phyloP scores from a whole-genome alignment of 2,329 filamentous ascomycete species.

The Colletotrichum sp. region DNA sequence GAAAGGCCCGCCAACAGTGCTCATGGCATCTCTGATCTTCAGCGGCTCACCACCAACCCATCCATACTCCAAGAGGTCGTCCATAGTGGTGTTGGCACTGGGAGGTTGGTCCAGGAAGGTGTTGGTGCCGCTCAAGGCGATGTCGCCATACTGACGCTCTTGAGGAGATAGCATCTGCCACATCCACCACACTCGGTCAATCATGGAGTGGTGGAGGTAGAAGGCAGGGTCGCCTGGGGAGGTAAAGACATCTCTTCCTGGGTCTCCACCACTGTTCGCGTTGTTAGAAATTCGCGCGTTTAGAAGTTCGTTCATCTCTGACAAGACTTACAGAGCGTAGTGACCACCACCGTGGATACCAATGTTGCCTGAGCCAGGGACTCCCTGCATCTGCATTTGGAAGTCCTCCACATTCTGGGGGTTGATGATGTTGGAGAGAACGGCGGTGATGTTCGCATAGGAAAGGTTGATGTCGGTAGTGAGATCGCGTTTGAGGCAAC shows the following conservation, averaged over 20 bases:
- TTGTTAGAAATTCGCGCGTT: background rate
- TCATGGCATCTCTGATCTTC: constrained; percentile 30
- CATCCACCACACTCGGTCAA: constrained; percentile 27
- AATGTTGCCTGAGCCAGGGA: constrained; percentile 30
- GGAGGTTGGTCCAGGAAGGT: constrained; percentile 6
- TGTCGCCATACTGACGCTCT: constrained; percentile 24
- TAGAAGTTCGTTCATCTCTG: accelerated
- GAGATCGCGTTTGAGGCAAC: constrained; percentile 45
- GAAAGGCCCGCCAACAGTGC: constrained; percentile 30
- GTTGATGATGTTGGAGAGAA: constrained; percentile 41
- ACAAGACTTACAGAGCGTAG: background rate
- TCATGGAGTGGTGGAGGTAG: constrained; percentile 36
- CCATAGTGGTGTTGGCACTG: constrained; percentile 13
- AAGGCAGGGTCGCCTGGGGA: constrained; percentile 42
- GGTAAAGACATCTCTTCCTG: constrained; percentile 42
- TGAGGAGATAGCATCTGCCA: constrained; percentile 26
- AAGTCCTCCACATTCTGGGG: constrained; percentile 43
- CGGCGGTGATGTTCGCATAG: constrained; percentile 30
- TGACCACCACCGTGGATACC: constrained; percentile 27
- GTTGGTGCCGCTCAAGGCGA: constrained; percentile 25
- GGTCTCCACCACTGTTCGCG: constrained; percentile 34
- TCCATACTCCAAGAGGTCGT: constrained; percentile 19
- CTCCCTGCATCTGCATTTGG: constrained; percentile 49
- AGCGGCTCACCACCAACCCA: constrained; percentile 17
- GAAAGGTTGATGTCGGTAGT: constrained; percentile 27